phyloP scores from a whole-genome alignment of 164 flowering plant species.

The Platanus orientalis region DNA sequence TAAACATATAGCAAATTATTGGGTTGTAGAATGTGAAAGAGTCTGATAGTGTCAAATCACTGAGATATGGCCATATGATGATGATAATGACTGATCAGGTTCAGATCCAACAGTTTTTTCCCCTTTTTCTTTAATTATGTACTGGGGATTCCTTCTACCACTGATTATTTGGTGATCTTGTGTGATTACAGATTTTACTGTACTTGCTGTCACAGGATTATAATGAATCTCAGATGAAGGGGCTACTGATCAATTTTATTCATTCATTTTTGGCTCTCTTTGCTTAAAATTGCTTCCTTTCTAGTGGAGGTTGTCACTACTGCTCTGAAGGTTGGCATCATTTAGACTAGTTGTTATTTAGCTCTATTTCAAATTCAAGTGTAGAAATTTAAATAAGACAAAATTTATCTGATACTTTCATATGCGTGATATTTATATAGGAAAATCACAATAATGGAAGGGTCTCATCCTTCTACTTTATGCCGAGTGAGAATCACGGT shows the following conservation, averaged over 20 bases:
- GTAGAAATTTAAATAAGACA: too few species aligned
- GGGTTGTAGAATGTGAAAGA: too few species aligned
- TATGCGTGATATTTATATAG: slow-evolving; percentile 30
- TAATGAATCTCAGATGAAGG: slow-evolving; percentile 97
- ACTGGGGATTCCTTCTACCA: too few species aligned
- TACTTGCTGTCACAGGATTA: slow-evolving; percentile 58
- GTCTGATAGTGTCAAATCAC: too few species aligned
- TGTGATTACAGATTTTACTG: too few species aligned
- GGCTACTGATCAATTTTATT: slow-evolving; percentile 80
- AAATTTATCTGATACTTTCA: neutral
- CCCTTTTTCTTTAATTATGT: too few species aligned
- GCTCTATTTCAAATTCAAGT: neutral
- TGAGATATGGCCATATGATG: too few species aligned
- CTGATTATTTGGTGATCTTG: too few species aligned
- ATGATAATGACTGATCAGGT: too few species aligned
- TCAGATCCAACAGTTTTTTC: too few species aligned
- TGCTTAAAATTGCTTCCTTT: slow-evolving; percentile 76
- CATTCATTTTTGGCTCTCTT: slow-evolving; percentile 94
- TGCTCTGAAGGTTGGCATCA: slow-evolving; percentile 73
- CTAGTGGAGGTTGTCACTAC: slow-evolving; percentile 87
- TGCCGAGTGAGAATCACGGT: slow-evolving; percentile 95
- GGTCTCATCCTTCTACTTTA: slow-evolving; percentile 59
- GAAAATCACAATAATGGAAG: slow-evolving; percentile 54
- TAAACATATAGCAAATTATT: too few species aligned
- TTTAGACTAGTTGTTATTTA: too few species aligned